Evolutionary conservation across 169 alveolate genomes (phyloP), one percentile per base, ranked within the genome.

Genomic region (Cryptosporidium xiaoi): DNA sequence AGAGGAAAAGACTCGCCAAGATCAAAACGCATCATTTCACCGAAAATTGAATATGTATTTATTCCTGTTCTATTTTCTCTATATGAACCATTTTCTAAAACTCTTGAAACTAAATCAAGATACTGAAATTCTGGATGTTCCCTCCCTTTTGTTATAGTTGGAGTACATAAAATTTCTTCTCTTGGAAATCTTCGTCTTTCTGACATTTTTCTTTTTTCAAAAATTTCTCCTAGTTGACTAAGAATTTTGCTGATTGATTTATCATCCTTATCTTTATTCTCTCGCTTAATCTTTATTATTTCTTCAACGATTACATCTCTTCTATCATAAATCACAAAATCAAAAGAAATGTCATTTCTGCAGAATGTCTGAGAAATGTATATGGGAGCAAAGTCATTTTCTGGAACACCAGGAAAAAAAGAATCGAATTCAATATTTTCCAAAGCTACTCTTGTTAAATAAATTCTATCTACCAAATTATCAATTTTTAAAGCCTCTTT

Each of bases 11-110:
- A 91, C 71, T 97, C 91, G 31, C 91, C 82, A 33, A 98, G 92
- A 91, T 97, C 96, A 87, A 92, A 98, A 65, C 98, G 96, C 99
- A 97, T 97, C 90, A 92, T 92, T 66, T 95, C 92, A 8, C 99
- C 99, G 84, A 97, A 98, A 82, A 94, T 91, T 60, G 83, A 82
- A 48, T 46, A 65, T 84, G 82, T 65, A 51, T 65, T 55, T 6
- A 65, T 82, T 8, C 97, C 97, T 15, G 97, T 96, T 55, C 99
- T 90, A 83, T 98, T 98, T 33, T 91, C 96, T 82, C 94, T 95
- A n/a, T 92, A 91, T 51, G 77, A 92, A 1, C 99, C 99, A 50
- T 92, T 92, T 48, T 93, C 93, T 24, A 97, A 92, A 55, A 98
- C 94, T 58, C 96, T 98, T 31, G 95, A 93, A 18, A 98, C 92